Evolutionary conservation across 2,329 filamentous ascomycete genomes (phyloP).

Genomic region (Akanthomyces uredinophilus): DNA sequence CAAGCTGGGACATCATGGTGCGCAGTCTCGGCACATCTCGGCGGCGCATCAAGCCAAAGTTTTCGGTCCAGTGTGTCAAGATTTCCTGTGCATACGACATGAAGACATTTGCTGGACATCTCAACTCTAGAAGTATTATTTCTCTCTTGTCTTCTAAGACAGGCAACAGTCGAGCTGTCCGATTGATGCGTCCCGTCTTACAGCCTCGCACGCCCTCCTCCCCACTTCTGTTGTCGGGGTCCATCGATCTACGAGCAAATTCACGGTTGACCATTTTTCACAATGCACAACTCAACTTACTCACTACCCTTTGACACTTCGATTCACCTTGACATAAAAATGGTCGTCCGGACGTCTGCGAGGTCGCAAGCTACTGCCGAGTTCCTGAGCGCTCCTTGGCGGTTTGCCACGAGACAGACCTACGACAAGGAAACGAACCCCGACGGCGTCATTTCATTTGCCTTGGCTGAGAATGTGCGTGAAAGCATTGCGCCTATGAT

Average conservation of each 20-base stretch:
- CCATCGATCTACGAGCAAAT: slow-evolving; percentile 7
- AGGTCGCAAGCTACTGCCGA: slow-evolving; percentile 22
- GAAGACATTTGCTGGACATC: too few relatives aligned
- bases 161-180: not conserved
- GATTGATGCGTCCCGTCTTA: not conserved
- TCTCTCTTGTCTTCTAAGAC: not conserved
- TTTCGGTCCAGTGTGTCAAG: not conserved
- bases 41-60: not conserved
- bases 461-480: slow-evolving; percentile 42
- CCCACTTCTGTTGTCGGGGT: slow-evolving; percentile 12
- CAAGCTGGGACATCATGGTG: slow-evolving; percentile 14
- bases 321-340: not conserved
- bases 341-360: slow-evolving; percentile 20
- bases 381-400: slow-evolving; percentile 27
- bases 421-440: slow-evolving; percentile 36
- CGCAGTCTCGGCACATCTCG: not conserved
- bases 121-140: not conserved
- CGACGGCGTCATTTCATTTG: slow-evolving; percentile 42
- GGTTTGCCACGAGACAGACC: slow-evolving; percentile 26
- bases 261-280: not conserved
- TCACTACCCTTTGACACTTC: not conserved
- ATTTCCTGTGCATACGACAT: not conserved
- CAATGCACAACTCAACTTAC: not conserved
- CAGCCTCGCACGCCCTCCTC: not conserved
- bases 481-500: too few relatives aligned